phyloP scores from a whole-genome alignment of 805 yeast genomes.

The Zygoascus ofunaensis region DNA sequence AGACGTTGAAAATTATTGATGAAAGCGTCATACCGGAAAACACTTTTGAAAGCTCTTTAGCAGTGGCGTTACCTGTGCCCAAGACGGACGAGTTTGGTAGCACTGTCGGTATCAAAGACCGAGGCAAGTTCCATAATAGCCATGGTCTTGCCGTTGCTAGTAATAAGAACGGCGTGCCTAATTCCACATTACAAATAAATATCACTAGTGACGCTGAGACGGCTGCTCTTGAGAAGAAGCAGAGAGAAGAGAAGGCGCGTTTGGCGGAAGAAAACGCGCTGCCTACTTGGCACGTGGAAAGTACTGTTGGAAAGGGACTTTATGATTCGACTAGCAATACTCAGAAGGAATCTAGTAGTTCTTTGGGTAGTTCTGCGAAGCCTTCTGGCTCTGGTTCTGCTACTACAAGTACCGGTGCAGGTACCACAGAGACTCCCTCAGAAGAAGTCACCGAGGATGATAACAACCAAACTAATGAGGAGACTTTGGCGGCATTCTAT shows the following conservation, averaged over 20 bases:
- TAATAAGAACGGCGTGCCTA: slow-evolving; percentile 33
- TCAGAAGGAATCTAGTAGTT: too few species aligned
- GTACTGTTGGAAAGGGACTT: slow-evolving; percentile 71
- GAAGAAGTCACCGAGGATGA: slow-evolving; percentile 33
- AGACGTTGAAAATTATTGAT: slow-evolving; percentile 71
- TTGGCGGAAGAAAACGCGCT: slow-evolving; percentile 83
- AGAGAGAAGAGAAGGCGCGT: slow-evolving; percentile 56
- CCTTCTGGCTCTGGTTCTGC: slow-evolving; percentile 15
- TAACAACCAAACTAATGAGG: slow-evolving; percentile 54
- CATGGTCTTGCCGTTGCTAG: slow-evolving; percentile 22
- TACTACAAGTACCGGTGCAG: slow-evolving; percentile 5
- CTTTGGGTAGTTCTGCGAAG: too few species aligned
- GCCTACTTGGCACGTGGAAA: slow-evolving; percentile 92
- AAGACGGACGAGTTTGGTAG: slow-evolving; percentile 22
- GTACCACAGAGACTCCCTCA: neutral
- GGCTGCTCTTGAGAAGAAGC: slow-evolving; percentile 57
- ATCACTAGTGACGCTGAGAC: slow-evolving; percentile 83
- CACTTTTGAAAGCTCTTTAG: slow-evolving; percentile 76
- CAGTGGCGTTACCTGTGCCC: slow-evolving; percentile 70
- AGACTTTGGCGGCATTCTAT: slow-evolving; percentile 65
- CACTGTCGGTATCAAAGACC: slow-evolving; percentile 8
- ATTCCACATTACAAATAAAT: slow-evolving; percentile 83
- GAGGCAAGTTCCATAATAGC: slow-evolving; percentile 4
- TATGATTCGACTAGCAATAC: slow-evolving; percentile 5
- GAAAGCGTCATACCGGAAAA: slow-evolving; percentile 76